These are phyloP conservation scores for Hirsutella rhossiliensis DNA, from an alignment of 2,329 filamentous ascomycete genomes.

Conservation along the genomic window DNA sequence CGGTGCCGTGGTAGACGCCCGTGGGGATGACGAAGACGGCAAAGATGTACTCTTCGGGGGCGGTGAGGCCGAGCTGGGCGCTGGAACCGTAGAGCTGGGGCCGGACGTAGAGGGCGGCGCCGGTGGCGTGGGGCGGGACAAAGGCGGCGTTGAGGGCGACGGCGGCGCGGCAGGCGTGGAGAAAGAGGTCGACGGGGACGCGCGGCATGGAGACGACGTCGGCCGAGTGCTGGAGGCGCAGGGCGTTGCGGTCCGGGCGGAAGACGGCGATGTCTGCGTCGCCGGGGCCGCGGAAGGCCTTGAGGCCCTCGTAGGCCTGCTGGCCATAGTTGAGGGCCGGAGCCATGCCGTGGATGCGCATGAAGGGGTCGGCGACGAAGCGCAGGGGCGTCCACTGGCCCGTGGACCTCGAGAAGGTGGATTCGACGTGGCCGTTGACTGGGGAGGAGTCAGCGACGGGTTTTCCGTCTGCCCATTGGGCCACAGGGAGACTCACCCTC, in stretches of 20 bases:
- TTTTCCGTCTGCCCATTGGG: not conserved
- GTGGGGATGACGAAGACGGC: conserved; percentile 83
- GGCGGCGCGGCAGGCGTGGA: conserved; percentile 64
- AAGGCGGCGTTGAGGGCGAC: conserved; percentile 82
- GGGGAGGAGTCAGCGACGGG: not conserved
- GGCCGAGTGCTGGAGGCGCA: conserved; percentile 74
- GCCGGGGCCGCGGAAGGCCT: conserved; percentile 74
- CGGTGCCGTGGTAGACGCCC: conserved; percentile 84
- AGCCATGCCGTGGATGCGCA: conserved; percentile 89
- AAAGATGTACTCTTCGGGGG: conserved; percentile 88
- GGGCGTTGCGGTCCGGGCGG: conserved; percentile 74
- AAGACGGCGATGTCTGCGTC: conserved; percentile 69
- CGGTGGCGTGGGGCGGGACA: conserved; percentile 80
- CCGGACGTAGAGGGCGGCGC: conserved; percentile 85
- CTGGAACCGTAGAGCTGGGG: conserved; percentile 79
- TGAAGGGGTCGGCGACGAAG: conserved; percentile 73
- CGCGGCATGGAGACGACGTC: conserved; percentile 72
- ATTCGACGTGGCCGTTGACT: conserved; percentile 94
- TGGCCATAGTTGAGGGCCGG: conserved; percentile 94
- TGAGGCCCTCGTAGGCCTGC: conserved; percentile 97
- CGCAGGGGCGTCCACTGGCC: conserved; percentile 65
- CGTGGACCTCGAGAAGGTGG: conserved; percentile 63
- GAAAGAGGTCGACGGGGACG: conserved; percentile 65
- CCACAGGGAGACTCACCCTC: conserved; percentile 46
- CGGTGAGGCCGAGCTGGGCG: conserved; percentile 74